Percentiles rank a stretch among this genome's conserved stretches.
These are phyloP conservation scores for Byssochlamys sp. DNA, from an alignment of 2,329 filamentous ascomycete genomes.

Conservation along the genomic window DNA sequence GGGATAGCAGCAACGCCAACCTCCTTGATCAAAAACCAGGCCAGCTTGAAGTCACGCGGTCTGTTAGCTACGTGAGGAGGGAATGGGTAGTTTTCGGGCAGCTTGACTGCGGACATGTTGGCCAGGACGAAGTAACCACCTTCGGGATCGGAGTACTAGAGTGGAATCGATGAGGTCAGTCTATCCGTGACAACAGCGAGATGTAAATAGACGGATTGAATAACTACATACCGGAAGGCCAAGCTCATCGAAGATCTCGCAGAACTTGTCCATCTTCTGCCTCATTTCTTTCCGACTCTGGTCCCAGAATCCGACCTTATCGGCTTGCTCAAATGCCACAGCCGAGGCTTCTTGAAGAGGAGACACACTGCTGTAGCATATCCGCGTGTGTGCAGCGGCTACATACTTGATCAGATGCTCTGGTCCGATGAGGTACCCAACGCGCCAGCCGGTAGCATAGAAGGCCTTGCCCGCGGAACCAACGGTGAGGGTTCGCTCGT, in stretches of 20 bases:
- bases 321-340: conserved; percentile 86
- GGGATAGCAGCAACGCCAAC: conserved; percentile 91
- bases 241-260: conserved; percentile 67
- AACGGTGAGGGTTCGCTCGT: conserved; percentile 79
- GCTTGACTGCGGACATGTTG: conserved; percentile 77
- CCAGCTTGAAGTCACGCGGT: conserved; percentile 85
- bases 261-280: conserved; percentile 77
- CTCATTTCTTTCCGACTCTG: conserved; percentile 77
- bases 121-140: conserved; percentile 96
- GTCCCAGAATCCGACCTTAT: conserved; percentile 78
- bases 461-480: conserved; percentile 97
- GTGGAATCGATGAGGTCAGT: neutral
- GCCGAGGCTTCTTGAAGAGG: conserved; percentile 90
- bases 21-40: conserved; percentile 95
- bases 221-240: conserved; percentile 48
- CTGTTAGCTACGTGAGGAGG: conserved; percentile 76
- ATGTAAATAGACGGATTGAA: neutral
- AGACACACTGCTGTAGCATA: conserved; percentile 89
- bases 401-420: conserved; percentile 84
- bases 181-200: neutral
- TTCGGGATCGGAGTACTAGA: conserved; percentile 74
- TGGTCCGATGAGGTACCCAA: conserved; percentile 88
- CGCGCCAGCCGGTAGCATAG: conserved; percentile 93
- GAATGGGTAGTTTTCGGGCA: conserved; percentile 78
- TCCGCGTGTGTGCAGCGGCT: conserved; percentile 82